Percentiles rank a stretch among this genome's conserved stretches.
Conservation (phyloP, 352 stramenopile genomes). For the Phytophthora podocarpi region DNA sequence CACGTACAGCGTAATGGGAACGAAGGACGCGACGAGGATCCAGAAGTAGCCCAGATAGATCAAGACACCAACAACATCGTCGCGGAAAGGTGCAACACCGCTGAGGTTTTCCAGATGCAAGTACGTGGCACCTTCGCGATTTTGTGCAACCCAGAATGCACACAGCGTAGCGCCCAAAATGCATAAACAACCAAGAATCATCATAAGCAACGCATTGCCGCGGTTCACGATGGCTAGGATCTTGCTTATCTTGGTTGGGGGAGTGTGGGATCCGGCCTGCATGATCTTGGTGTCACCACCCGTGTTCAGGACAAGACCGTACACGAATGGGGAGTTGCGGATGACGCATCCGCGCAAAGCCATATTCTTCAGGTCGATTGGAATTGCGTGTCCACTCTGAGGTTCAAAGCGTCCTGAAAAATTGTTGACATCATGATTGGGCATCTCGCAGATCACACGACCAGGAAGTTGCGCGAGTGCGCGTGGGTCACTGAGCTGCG, state of each 20-base stretch:
- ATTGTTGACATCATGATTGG: conserved; percentile 89
- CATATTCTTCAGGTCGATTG: conserved; percentile 88
- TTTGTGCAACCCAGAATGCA: conserved; percentile 65
- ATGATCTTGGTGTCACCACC: conserved; percentile 89
- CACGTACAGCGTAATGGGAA: conserved; percentile 90
- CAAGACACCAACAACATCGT: conserved; percentile 70
- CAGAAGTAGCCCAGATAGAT: conserved; percentile 90
- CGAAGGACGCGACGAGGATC: conserved; percentile 89
- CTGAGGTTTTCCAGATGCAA: conserved; percentile 71
- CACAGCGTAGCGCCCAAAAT: conserved; percentile 73
- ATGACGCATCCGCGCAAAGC: conserved; percentile 83
- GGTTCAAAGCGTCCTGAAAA: conserved; percentile 84
- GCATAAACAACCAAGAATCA: conserved; percentile 71
- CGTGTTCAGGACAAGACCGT: conserved; percentile 85
- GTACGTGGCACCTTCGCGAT: conserved; percentile 68
- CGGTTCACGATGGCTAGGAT: conserved; percentile 85
- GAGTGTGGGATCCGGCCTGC: conserved; percentile 76
- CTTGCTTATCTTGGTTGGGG: conserved; percentile 77
- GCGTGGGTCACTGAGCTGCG: conserved; percentile 73
- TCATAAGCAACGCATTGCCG: conserved; percentile 78
- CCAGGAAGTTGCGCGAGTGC: conserved; percentile 71
- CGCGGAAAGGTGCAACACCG: conserved; percentile 66
- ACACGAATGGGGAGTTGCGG: conserved; percentile 80
- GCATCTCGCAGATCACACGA: conserved; percentile 73
- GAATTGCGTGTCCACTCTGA: conserved; percentile 77